Conservation (phyloP, 23 red algal genomes). For the Cyanidiococcus yangmingshanensis region DNA sequence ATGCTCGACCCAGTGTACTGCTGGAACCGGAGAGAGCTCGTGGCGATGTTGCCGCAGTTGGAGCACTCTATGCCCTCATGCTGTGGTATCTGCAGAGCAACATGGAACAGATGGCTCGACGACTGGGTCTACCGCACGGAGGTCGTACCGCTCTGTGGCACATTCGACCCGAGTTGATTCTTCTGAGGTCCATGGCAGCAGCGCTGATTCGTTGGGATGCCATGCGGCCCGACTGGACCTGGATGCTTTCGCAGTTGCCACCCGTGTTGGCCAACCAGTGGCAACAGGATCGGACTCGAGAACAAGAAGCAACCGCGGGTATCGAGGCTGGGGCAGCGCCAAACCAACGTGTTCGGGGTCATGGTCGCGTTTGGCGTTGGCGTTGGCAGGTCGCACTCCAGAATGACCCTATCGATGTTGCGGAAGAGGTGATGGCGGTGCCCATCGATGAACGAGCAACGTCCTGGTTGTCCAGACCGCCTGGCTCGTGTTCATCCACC, state of each 20-base stretch:
- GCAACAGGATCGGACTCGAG: background rate
- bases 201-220: conserved; percentile 89
- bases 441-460: background rate
- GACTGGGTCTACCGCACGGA: conserved; percentile 42
- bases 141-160: conserved; percentile 33
- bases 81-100: conserved; percentile 60
- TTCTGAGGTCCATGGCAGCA: conserved; percentile 38
- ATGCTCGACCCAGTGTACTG: conserved; percentile 43
- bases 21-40: conserved; percentile 39
- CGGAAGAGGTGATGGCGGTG: conserved; percentile 22
- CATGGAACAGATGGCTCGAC: conserved; percentile 37
- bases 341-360: no score
- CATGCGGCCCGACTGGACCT: conserved; percentile 33
- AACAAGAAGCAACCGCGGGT: background rate
- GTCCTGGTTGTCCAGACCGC: no score
- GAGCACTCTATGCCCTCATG: conserved; percentile 52
- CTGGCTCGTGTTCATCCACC: no score
- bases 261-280: conserved; percentile 21
- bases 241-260: conserved; percentile 38
- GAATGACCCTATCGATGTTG: background rate
- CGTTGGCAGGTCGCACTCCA: background rate
- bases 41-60: conserved; percentile 49
- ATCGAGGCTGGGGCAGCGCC: background rate
- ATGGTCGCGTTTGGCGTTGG: background rate
- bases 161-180: conserved; percentile 62